Percentiles rank a stretch among this genome's conserved stretches.
phyloP scores from a whole-genome alignment of 75 land plant species.

The Selaginella tamariscina region DNA sequence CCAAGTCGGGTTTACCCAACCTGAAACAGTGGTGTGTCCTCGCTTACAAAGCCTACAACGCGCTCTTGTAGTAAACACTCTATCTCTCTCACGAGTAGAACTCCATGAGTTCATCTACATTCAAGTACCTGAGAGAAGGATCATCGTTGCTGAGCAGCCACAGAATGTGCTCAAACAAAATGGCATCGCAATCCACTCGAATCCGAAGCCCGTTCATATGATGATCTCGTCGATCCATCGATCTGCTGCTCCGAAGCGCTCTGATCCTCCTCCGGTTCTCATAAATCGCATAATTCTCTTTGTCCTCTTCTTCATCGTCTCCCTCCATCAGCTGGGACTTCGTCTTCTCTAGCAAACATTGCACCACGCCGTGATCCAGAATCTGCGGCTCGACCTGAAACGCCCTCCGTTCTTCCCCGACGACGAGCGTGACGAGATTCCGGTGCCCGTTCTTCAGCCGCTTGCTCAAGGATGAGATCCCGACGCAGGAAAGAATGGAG shows the following conservation, averaged over 20 bases:
- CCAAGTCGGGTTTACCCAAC: too few species aligned
- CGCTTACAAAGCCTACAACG: too few species aligned
- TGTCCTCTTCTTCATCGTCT: too few species aligned
- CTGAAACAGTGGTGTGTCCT: too few species aligned
- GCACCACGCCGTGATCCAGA: conserved; percentile 18
- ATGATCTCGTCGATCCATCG: too few species aligned
- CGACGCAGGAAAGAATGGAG: not conserved
- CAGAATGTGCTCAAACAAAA: conserved; percentile 20
- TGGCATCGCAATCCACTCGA: conserved; percentile 23
- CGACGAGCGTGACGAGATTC: conserved; percentile 23
- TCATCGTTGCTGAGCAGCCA: conserved; percentile 23
- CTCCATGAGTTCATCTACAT: conserved; percentile 28
- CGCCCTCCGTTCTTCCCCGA: conserved; percentile 25
- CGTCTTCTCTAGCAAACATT: conserved; percentile 25
- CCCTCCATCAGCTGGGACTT: too few species aligned
- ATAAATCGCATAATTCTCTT: too few species aligned
- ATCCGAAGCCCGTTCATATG: too few species aligned
- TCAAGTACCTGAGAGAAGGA: conserved; percentile 20
- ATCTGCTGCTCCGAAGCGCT: too few species aligned
- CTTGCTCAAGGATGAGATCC: not conserved
- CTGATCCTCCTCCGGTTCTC: too few species aligned
- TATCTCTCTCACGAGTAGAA: too few species aligned
- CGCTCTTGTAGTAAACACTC: too few species aligned
- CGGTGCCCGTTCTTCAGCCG: not conserved
- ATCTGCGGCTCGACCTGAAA: conserved; percentile 36